Evolutionary conservation across 2,329 filamentous ascomycete genomes (phyloP), one percentile per base, ranked within the genome.

Genomic region (Zasmidium cellare): DNA sequence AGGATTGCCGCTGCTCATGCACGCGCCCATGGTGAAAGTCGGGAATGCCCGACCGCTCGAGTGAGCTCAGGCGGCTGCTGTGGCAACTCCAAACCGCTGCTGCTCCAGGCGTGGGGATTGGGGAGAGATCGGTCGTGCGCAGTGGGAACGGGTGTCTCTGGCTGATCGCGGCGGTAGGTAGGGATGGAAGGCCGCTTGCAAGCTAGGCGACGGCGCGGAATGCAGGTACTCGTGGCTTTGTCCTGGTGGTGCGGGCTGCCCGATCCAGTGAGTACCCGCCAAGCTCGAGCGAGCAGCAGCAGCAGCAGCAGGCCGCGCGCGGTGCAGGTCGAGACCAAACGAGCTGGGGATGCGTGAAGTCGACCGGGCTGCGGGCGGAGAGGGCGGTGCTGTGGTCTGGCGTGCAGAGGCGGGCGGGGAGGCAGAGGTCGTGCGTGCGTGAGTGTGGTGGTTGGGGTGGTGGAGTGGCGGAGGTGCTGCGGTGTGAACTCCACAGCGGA

Each of bases 1-100:
- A 75, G 85, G 89, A 66, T 88, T 88, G 79, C 91, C 89, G 65
- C 89, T 88, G 79, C 93, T 97, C 85, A 96, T 90, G 81, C 94
- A 99, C 70, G 85, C 85, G 77, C 94, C 94, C 94, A 99, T 99
- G 70, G 56, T 70, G 67, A 62, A 48, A 28, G 45, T 46, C 46
- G 57, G 59, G 57, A 53, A 28, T 48, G 63, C 61, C 69, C 61
- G 60, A 57, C 58, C 56, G 65, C 67, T 61, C 61, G 57, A 59
- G 63, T 64, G 68, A 64, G 67, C 66, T 67, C 61, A 62, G 64
- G 61, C 58, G 51, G 44, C 53, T 51, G 53, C 57, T 53, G 47
- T 56, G 41, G 50, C 19, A 54, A 55, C 60, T 53, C 60, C 64
- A 67, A 62, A 67, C 62, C 64, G 56, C 61, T 54, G 35, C 35